phyloP scores from a whole-genome alignment of 192 early-diverging fungal species.

The Funneliformis mosseae region DNA sequence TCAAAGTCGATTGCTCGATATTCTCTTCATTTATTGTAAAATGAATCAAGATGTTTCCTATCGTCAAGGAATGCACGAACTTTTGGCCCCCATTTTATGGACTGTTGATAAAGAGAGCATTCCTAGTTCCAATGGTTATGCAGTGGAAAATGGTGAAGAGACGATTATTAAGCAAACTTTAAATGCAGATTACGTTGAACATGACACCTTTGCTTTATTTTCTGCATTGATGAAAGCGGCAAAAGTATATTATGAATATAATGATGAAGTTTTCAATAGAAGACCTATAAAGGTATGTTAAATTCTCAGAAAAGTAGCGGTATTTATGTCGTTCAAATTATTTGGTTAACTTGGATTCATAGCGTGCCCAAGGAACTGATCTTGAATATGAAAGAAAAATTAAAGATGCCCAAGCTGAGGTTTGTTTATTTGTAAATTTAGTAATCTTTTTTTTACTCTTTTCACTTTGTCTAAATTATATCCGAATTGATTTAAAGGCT shows the following conservation, averaged over 20 bases:
- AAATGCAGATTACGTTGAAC: constrained; percentile 77
- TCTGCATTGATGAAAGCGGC: constrained; percentile 78
- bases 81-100: constrained; percentile 81
- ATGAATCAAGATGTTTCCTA: constrained; percentile 87
- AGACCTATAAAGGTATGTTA: constrained; percentile 41
- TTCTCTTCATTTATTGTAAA: constrained; percentile 92
- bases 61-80: constrained; percentile 98
- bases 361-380: constrained; percentile 27
- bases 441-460: background rate
- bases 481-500: constrained; percentile 20
- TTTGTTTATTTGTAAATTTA: background rate
- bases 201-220: constrained; percentile 86
- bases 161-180: constrained; percentile 58
- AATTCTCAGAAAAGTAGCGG: too few species aligned
- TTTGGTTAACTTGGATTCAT: background rate
- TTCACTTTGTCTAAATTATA: background rate
- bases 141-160: constrained; percentile 33
- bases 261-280: constrained; percentile 48
- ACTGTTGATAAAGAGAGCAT: constrained; percentile 74
- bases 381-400: constrained; percentile 13
- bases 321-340: background rate
- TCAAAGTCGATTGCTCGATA: constrained; percentile 72
- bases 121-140: background rate
- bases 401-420: constrained; percentile 20
- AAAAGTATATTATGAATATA: constrained; percentile 87